Conservation (phyloP, 768 basidiomycete genomes). For the Phylloporus arenicola region DNA sequence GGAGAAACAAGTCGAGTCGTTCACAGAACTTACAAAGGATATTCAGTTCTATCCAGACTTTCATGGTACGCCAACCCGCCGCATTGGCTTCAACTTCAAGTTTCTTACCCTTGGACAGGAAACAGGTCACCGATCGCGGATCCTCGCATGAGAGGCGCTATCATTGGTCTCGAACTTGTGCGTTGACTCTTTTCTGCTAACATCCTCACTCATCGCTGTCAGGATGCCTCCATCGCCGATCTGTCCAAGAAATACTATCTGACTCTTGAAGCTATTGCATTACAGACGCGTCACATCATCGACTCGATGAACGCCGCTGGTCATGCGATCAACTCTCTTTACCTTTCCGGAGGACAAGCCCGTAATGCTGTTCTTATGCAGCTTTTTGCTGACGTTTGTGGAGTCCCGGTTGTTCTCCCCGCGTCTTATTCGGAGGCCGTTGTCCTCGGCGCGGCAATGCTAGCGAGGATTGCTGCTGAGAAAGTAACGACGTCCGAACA, state of each 20-base stretch:
- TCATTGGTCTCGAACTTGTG: conserved; percentile 80
- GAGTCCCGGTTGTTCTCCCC: conserved; percentile 79
- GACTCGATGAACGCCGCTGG: conserved; percentile 86
- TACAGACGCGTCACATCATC: conserved; percentile 92
- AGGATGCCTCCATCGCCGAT: conserved; percentile 72
- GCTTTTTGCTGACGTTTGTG: conserved; percentile 81
- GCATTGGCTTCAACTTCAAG: not conserved
- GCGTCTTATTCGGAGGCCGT: conserved; percentile 73
- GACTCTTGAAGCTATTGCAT: conserved; percentile 87
- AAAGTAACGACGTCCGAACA: conserved; percentile 49
- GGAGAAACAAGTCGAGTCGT: conserved; percentile 49
- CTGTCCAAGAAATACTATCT: conserved; percentile 88
- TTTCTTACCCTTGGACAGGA: conserved; percentile 41
- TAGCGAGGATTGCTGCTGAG: conserved; percentile 81
- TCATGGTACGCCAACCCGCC: conserved; percentile 51
- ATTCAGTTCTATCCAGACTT: conserved; percentile 95
- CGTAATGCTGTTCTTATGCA: conserved; percentile 87
- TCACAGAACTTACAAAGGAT: conserved; percentile 85
- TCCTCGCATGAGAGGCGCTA: conserved; percentile 88
- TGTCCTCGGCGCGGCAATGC: conserved; percentile 89
- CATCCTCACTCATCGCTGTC: not conserved
- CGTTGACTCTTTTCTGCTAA: conserved; percentile 8
- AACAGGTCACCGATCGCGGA: conserved; percentile 97
- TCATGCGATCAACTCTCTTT: conserved; percentile 76
- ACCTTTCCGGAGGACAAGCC: conserved; percentile 91